Percentiles rank a stretch among this genome's conserved stretches.
phyloP scores from a whole-genome alignment of 805 yeast genomes.

The Candida schatavii region DNA sequence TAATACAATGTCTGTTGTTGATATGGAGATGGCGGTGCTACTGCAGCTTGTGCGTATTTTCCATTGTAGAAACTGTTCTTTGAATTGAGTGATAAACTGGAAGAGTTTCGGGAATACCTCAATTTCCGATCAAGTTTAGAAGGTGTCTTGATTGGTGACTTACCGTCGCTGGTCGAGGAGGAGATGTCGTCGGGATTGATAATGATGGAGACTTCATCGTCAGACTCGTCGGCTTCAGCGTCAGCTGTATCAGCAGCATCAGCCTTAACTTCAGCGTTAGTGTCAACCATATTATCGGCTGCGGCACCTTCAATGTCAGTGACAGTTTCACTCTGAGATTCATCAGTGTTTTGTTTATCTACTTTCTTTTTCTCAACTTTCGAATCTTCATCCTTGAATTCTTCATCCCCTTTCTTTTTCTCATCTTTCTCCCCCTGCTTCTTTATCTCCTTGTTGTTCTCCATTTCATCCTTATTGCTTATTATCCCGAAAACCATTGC shows the following conservation, averaged over 20 bases:
- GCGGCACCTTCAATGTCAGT: constrained; percentile 13
- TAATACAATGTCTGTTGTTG: constrained; percentile 13
- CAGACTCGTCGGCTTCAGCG: constrained; percentile 31
- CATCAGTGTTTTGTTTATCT: constrained; percentile 6
- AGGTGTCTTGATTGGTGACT: background rate
- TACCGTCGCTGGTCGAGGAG: background rate
- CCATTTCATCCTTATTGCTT: constrained; percentile 12
- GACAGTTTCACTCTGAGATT: constrained; percentile 4
- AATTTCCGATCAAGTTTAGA: constrained; percentile 9
- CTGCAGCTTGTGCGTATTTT: constrained; percentile 5
- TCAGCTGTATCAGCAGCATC: too few relatives aligned
- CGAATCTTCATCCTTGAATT: constrained; percentile 6
- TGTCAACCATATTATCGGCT: background rate
- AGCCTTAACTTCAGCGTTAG: too few relatives aligned
- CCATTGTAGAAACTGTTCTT: constrained; percentile 4
- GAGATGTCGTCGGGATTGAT: constrained; percentile 32
- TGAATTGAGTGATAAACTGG: constrained; percentile 18
- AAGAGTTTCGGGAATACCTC: constrained; percentile 16
- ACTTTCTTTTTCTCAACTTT: constrained; percentile 7
- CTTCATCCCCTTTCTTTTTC: constrained; percentile 7
- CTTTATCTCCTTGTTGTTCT: background rate
- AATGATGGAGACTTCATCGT: constrained; percentile 38
- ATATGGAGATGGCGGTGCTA: constrained; percentile 10
- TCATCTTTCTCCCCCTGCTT: constrained; percentile 2
- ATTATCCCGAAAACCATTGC: constrained; percentile 46